Percentiles rank a stretch among this genome's conserved stretches.
Evolutionary conservation across 2,329 filamentous ascomycete species (phyloP).

Genomic region (Coniochaeta hoffmannii): DNA sequence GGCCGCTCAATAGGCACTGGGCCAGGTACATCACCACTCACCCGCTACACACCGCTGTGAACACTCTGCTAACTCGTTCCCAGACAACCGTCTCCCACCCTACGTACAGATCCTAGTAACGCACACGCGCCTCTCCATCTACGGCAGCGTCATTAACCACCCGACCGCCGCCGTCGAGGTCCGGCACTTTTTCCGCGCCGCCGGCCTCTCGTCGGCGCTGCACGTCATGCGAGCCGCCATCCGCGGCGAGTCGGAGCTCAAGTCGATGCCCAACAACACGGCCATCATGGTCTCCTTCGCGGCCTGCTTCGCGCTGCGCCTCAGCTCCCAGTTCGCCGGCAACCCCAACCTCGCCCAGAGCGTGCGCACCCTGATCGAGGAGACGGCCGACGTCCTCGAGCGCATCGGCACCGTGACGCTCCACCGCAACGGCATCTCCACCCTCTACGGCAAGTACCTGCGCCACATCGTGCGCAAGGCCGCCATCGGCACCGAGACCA

Average conservation of each 20-base stretch:
- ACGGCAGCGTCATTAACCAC: slow-evolving; percentile 68
- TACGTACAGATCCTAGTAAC: slow-evolving; percentile 70
- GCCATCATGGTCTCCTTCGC: slow-evolving; percentile 75
- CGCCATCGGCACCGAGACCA: slow-evolving; percentile 10
- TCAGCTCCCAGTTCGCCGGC: slow-evolving; percentile 51
- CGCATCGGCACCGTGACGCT: slow-evolving; percentile 58
- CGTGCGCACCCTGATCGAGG: slow-evolving; percentile 57
- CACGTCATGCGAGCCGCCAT: slow-evolving; percentile 69
- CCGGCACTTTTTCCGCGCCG: slow-evolving; percentile 65
- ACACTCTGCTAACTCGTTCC: neutral
- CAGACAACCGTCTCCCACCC: slow-evolving; percentile 53
- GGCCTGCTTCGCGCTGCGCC: slow-evolving; percentile 59
- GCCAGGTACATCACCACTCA: slow-evolving; percentile 32
- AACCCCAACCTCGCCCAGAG: slow-evolving; percentile 54
- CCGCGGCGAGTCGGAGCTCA: slow-evolving; percentile 60
- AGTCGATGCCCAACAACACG: slow-evolving; percentile 73
- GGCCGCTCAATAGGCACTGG: slow-evolving; percentile 46
- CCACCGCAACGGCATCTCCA: slow-evolving; percentile 60
- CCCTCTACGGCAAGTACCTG: slow-evolving; percentile 38
- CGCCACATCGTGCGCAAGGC: slow-evolving; percentile 35
- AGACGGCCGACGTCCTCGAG: slow-evolving; percentile 61
- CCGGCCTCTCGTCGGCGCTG: slow-evolving; percentile 63
- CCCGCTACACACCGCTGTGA: no score
- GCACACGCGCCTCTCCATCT: slow-evolving; percentile 67
- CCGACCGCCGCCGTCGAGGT: slow-evolving; percentile 63